Base-by-base conservation (phyloP, 331 rosid species). In the Erythrophleum ivorense region DNA sequence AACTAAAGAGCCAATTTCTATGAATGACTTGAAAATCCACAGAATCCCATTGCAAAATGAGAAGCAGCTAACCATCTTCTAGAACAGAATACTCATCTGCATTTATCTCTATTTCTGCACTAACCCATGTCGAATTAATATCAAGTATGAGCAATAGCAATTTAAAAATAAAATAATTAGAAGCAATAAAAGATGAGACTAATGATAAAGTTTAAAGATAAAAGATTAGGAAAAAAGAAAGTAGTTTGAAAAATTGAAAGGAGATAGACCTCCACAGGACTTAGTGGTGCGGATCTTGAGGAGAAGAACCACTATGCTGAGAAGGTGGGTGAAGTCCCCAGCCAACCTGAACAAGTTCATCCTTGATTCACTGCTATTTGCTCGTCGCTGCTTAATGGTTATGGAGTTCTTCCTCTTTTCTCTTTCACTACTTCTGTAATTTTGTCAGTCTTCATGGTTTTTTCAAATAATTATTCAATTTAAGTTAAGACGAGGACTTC, bases 311-410 rank as follows among this genome's bases (percentile, higher is more conserved):
- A 84, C 33, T 66, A 84, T 78, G 73, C 87, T 70, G 50, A 84
- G 72, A 40, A 84, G 82, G 43, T 87, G 89, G 79, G 85, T 78
- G 73, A 87, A 59, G 85, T 87, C 89, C 63, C 89, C 87, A 3
- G 87, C 87, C 60, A 87, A 67, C 54, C 85, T 84, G 54, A 87
- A 84, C 57, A 87, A 15, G 71, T 87, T 84, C 85, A 86, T 86
- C 16, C 41, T 29, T 62, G 41, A 29, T 60, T 21, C 50, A 10
- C 62, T 33, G 48, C 8, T 38, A 54, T 68, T 55, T 9, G 33
- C 29, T 9, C 41, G 2, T 41, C 52, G 34, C 73, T 8, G 34
- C 29, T 38, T 15, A 16, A 16, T 16, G 45, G 52, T 15, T 67
- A 8, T 67, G 53, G 54, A 41, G 34, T 4, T 43, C 43, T 68